Base-by-base conservation (phyloP, 1,139 yeast genomes). In the Diutina catenulata region DNA sequence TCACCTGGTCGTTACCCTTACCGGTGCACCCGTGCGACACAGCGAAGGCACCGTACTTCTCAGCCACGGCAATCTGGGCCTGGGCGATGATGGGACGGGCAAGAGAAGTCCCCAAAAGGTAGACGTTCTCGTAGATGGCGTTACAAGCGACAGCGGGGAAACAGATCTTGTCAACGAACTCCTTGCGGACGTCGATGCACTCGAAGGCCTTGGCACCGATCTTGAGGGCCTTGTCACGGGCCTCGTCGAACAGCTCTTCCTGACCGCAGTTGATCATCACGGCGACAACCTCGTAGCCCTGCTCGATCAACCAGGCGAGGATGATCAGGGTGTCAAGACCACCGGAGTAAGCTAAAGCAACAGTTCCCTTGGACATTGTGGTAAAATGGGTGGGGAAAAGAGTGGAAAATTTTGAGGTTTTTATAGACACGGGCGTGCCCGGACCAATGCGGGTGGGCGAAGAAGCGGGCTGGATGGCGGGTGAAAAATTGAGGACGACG, bases 1-100 rank as follows among this genome's bases (percentile, higher is more conserved):
- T 81, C 49, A 91, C 97, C 70, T 91, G 98, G 64, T 91, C 98
- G 60, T 91, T 91, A 68, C 98, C 98, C 71, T 91, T 91, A 70
- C 98, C 98, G 49, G 98, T 91, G 69, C 98, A 91, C 46, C 98
- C 98, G 62, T 91, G 98, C 39, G 95, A 79, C 41, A 91, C 98
- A 40, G 97, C 97, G 53, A 88, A 87, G 74, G 98, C 91, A 43
- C 96, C 96, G 62, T 93, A 91, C 55, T 83, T 77, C 68, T 87
- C 94, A 45, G 98, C 98, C 48, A 86, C 96, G 55, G 82, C 75
- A 57, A 91, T 91, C 68, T 91, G 98, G 38, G 98, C 98, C 67
- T 88, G 80, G 41, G 98, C 96, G 62, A 91, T 91, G 42, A 91
- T 95, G 37, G 98, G 98, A 70, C 98, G 83, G 39, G 98, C 98